Conservation (phyloP, 768 basidiomycete species). For the Glaciozyma antarctica region DNA sequence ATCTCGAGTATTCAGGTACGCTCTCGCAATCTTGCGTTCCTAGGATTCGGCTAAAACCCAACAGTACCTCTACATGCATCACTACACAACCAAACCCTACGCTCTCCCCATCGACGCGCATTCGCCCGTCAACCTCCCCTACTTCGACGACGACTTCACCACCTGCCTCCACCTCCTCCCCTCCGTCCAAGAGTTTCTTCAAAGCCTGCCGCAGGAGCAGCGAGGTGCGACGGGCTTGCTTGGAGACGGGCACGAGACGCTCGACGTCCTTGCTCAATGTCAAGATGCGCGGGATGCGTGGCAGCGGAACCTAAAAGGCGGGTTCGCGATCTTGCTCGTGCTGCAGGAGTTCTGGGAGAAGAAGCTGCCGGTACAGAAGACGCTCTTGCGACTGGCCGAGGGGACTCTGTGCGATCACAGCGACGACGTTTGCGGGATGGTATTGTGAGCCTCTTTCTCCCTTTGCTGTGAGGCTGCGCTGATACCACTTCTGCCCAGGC, state of each 20-base stretch:
- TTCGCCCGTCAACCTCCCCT: background rate
- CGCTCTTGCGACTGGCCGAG: background rate
- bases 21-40: too few species aligned
- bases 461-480: background rate
- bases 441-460: constrained; percentile 5
- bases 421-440: constrained; percentile 12
- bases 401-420: background rate
- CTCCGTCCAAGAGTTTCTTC: background rate
- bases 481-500: background rate
- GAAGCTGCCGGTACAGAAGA: constrained; percentile 7
- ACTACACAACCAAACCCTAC: constrained; percentile 12
- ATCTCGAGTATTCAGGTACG: constrained; percentile 29
- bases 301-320: background rate
- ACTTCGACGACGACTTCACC: background rate
- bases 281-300: background rate
- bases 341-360: constrained; percentile 25
- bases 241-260: background rate
- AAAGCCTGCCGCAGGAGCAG: background rate
- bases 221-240: background rate
- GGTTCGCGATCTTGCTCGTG: constrained; percentile 7
- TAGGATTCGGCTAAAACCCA: background rate
- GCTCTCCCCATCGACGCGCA: background rate
- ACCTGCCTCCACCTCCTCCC: background rate
- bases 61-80: constrained; percentile 29
- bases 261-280: background rate